Percentiles rank a stretch among this genome's conserved stretches.
Conservation (phyloP, 768 basidiomycete species). For the Sistotremastrum suecicum region DNA sequence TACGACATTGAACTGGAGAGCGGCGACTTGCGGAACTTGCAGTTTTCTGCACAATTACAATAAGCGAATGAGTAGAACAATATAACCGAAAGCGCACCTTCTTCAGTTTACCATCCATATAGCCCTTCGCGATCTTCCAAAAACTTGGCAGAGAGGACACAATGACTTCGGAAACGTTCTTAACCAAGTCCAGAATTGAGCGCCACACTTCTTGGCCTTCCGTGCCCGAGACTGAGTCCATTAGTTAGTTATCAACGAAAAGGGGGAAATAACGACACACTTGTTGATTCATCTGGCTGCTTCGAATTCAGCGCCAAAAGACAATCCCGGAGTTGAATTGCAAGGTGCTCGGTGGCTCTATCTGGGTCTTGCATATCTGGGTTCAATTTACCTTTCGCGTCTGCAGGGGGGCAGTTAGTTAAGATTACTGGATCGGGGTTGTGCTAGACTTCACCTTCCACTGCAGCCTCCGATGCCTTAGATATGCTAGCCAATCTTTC, state of each 20-base stretch:
- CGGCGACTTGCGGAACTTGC: conserved; percentile 35
- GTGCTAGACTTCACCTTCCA: conserved; percentile 30
- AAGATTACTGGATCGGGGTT: background rate
- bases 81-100: conserved; percentile 36
- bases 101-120: conserved; percentile 87
- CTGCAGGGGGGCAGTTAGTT: conserved; percentile 19
- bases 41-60: conserved; percentile 8
- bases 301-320: conserved; percentile 48
- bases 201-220: conserved; percentile 73
- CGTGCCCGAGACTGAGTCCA: conserved; percentile 34
- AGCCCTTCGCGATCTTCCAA: conserved; percentile 83
- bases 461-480: conserved; percentile 31
- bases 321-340: conserved; percentile 45
- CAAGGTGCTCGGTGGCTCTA: conserved; percentile 28
- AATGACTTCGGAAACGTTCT: conserved; percentile 76
- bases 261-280: too few species aligned
- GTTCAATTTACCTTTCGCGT: conserved; percentile 27
- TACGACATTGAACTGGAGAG: conserved; percentile 68
- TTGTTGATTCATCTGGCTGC: conserved; percentile 51
- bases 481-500: conserved; percentile 58
- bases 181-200: conserved; percentile 62
- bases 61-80: conserved; percentile 4
- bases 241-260: background rate
- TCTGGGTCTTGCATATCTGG: conserved; percentile 23
- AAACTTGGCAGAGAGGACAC: conserved; percentile 80